Percentiles rank a stretch among this genome's conserved stretches.
Evolutionary conservation across 805 yeast genomes (phyloP).

Genomic region (Pichia cabralensis): DNA sequence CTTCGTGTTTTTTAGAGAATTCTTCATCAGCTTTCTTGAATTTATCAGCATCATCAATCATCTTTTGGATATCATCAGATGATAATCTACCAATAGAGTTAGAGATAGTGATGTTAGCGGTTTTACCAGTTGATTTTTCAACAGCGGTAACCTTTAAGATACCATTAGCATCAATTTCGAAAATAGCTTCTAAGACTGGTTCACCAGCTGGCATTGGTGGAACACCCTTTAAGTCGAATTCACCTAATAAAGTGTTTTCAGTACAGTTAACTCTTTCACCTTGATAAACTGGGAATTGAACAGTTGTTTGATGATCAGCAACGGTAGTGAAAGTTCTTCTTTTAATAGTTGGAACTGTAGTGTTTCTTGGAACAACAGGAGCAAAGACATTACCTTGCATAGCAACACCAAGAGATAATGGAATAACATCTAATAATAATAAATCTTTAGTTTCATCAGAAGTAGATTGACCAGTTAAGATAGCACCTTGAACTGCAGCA

Average conservation of each 20-base stretch:
- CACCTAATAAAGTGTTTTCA: conserved; percentile 96
- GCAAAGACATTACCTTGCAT: conserved; percentile 99
- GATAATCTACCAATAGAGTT: conserved; percentile 99
- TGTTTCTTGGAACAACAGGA: conserved; percentile 98
- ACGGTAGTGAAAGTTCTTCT: conserved; percentile 98
- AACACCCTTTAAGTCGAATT: conserved; percentile 94
- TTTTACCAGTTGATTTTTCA: conserved; percentile 97
- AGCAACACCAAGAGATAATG: conserved; percentile 98
- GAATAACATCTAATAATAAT: conserved; percentile 93
- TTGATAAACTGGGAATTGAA: conserved; percentile 97
- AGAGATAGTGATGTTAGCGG: conserved; percentile 97
- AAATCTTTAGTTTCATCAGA: conserved; percentile 91
- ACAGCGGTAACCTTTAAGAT: conserved; percentile 98
- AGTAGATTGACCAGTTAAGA: conserved; percentile 85
- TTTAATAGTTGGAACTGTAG: conserved; percentile 98
- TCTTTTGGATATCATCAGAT: conserved; percentile 93
- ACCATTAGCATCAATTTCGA: conserved; percentile 99
- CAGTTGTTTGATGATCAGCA: conserved; percentile 98
- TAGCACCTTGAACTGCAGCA: conserved; percentile 99
- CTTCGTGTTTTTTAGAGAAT: conserved; percentile 98
- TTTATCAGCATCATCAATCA: conserved; percentile 97
- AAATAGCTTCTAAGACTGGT: conserved; percentile 98
- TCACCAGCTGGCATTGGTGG: conserved; percentile 99
- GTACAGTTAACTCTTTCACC: conserved; percentile 99
- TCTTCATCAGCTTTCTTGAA: conserved; percentile 99